A percentile compares a stretch with the other conserved stretches of the same genome.
phyloP scores from a whole-genome alignment of 345 rosid species.

The Passiflora organensis region DNA sequence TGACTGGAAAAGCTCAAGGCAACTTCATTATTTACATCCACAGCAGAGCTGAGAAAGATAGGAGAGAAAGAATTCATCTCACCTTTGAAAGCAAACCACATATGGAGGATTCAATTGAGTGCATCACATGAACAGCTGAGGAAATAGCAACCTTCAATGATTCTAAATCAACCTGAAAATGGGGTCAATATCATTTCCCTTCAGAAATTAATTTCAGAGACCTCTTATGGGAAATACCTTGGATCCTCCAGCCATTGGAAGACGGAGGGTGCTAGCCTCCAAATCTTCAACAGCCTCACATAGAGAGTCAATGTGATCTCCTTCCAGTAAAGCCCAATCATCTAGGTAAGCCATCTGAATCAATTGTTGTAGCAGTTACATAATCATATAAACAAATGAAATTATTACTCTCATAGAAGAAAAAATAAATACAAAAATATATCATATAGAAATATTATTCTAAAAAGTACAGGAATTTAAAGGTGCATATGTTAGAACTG shows the following conservation, averaged over 20 bases:
- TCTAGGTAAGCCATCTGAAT: conserved; percentile 70
- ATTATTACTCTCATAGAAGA: no score
- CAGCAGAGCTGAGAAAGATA: conserved; percentile 3
- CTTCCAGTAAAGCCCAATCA: conserved; percentile 81
- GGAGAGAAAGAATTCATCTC: conserved; percentile 17
- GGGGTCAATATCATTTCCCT: conserved; percentile 12
- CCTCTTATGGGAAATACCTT: conserved; percentile 39
- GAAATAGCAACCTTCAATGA: conserved; percentile 71
- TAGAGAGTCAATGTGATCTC: conserved; percentile 69
- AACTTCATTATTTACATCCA: not conserved
- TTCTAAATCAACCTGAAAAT: conserved; percentile 67
- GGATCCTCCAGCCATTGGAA: conserved; percentile 89
- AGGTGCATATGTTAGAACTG: no score
- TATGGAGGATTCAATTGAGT: conserved; percentile 74
- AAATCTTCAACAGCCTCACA: conserved; percentile 78
- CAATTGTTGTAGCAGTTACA: conserved; percentile 20
- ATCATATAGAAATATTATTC: no score
- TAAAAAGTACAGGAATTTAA: no score
- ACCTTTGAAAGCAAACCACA: conserved; percentile 68
- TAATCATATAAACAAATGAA: no score
- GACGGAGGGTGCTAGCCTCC: conserved; percentile 82
- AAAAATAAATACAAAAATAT: no score
- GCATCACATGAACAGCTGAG: conserved; percentile 92
- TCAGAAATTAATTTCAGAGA: conserved; percentile 1
- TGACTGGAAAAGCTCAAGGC: not conserved